Evolutionary conservation across 805 yeast genomes (phyloP).

Genomic region (Tetrapisispora namnaoensis): DNA sequence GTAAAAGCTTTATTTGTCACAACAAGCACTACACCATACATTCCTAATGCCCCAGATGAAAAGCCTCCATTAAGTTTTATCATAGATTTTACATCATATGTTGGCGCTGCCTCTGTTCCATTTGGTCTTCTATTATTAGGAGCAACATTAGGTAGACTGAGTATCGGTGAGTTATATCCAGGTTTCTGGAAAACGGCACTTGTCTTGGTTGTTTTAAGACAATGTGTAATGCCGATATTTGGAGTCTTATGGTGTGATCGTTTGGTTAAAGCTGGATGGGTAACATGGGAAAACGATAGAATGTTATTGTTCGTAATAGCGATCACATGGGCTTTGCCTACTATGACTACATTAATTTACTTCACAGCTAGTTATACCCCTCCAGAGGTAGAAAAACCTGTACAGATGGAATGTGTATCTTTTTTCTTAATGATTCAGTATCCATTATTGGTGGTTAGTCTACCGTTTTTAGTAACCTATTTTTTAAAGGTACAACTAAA

Average conservation of each 20-base stretch:
- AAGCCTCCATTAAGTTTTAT: conserved; percentile 78
- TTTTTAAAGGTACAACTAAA: conserved; percentile 29
- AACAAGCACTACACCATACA: conserved; percentile 32
- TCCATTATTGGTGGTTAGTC: conserved; percentile 49
- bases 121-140: conserved; percentile 78
- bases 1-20: conserved; percentile 61
- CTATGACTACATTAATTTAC: conserved; percentile 82
- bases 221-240: conserved; percentile 69
- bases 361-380: conserved; percentile 82
- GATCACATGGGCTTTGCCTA: conserved; percentile 72
- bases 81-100: conserved; percentile 68
- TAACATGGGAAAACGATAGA: conserved; percentile 35
- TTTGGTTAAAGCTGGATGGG: conserved; percentile 58
- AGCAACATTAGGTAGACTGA: conserved; percentile 75
- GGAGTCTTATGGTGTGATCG: conserved; percentile 61
- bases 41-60: conserved; percentile 76
- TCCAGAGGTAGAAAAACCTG: conserved; percentile 35
- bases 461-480: conserved; percentile 50
- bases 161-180: conserved; percentile 47
- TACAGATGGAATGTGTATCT: conserved; percentile 78
- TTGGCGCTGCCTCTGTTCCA: conserved; percentile 88
- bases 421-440: conserved; percentile 68
- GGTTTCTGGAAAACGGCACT: conserved; percentile 64
- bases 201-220: conserved; percentile 45
- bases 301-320: conserved; percentile 68